Conservation (phyloP, 2,329 filamentous ascomycete species). For the Fusarium sororula region DNA sequence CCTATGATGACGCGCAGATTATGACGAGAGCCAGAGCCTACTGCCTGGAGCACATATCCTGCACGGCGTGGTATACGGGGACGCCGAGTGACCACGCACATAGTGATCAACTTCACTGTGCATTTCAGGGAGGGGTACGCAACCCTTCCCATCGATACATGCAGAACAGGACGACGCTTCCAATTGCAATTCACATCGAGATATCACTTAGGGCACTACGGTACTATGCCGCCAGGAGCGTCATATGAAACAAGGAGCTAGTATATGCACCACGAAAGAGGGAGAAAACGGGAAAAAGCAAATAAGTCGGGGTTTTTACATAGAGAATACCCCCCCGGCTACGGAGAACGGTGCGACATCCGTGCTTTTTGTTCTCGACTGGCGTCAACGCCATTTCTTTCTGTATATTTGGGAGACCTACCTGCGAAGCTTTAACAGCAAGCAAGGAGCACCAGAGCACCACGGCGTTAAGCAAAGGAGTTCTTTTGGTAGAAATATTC, state of each 20-base stretch:
- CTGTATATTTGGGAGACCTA: slow-evolving; percentile 29
- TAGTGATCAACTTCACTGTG: slow-evolving; percentile 17
- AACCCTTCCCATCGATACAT: slow-evolving; percentile 8
- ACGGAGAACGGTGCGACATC: slow-evolving; percentile 31
- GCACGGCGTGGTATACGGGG: slow-evolving; percentile 31
- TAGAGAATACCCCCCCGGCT: slow-evolving; percentile 28
- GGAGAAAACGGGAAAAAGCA: slow-evolving; percentile 9
- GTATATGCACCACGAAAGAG: slow-evolving; percentile 11
- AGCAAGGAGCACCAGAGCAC: slow-evolving; percentile 38
- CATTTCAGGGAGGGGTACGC: slow-evolving; percentile 16
- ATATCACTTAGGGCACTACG: slow-evolving; percentile 28
- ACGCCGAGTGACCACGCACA: slow-evolving; percentile 25
- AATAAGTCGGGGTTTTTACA: slow-evolving; percentile 13
- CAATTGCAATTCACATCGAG: slow-evolving; percentile 13
- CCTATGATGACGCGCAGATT: slow-evolving; percentile 23
- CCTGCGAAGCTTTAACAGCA: slow-evolving; percentile 36
- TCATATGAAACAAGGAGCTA: slow-evolving; percentile 19
- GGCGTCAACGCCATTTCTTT: slow-evolving; percentile 38
- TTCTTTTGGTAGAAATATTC: slow-evolving; percentile 25
- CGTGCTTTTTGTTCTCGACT: slow-evolving; percentile 25
- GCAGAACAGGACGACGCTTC: not conserved
- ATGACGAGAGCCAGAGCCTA: slow-evolving; percentile 21
- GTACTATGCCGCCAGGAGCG: slow-evolving; percentile 20
- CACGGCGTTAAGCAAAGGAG: slow-evolving; percentile 34
- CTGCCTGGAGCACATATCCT: slow-evolving; percentile 31